Conservation (phyloP, 129 eudicot species). For the Logfia minima region DNA sequence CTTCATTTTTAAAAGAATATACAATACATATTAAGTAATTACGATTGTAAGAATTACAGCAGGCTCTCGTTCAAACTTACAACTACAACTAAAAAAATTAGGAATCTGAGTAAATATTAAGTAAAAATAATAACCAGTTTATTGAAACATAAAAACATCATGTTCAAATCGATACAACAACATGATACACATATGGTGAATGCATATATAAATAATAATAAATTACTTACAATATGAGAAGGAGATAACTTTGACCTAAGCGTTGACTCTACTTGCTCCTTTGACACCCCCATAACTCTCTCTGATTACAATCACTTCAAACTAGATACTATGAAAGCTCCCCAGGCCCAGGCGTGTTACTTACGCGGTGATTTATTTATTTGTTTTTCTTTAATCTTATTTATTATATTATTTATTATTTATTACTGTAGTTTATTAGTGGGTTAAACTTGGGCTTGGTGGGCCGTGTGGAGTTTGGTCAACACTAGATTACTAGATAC, state of each 20-base stretch:
- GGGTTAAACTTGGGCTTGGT: too few relatives aligned
- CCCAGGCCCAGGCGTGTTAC: constrained; percentile 7
- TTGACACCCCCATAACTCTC: constrained; percentile 57
- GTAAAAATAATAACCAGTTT: not conserved
- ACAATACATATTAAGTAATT: too few relatives aligned
- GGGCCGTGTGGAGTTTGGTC: too few relatives aligned
- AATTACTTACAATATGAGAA: constrained; percentile 63
- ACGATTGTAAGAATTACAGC: too few relatives aligned
- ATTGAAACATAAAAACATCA: not conserved
- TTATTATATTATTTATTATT: too few relatives aligned
- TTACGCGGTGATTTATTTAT: not conserved
- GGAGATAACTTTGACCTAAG: constrained; percentile 72
- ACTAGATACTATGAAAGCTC: not conserved
- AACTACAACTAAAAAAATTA: not conserved
- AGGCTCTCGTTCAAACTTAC: too few relatives aligned
- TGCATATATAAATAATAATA: not conserved
- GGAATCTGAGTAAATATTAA: not conserved
- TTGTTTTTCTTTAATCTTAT: too few relatives aligned
- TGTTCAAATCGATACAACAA: not conserved
- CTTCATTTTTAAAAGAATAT: not conserved
- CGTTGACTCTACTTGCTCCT: constrained; percentile 76
- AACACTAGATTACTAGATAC: too few relatives aligned
- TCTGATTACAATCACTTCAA: not conserved
- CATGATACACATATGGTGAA: not conserved
- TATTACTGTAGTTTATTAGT: too few relatives aligned